These are phyloP conservation scores for Arabidopsis suecica DNA, from an alignment of 345 rosid genomes.

Conservation along the genomic window DNA sequence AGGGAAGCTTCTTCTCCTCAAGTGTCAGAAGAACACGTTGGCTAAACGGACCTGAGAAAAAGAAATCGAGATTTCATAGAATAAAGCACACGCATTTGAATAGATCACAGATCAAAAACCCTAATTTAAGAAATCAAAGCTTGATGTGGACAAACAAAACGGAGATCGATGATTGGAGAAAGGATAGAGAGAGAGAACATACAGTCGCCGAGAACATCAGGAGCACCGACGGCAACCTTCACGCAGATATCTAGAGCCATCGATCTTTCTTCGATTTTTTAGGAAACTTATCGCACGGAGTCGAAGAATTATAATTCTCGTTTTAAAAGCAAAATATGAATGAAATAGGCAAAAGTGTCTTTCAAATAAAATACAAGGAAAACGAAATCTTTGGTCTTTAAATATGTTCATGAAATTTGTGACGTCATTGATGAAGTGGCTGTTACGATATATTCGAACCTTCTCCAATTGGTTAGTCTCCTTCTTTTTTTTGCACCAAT, in stretches of 20 bases:
- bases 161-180: slow-evolving; percentile 1
- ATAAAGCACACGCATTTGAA: not conserved
- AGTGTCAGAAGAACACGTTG: slow-evolving; percentile 72
- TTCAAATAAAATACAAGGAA: not conserved
- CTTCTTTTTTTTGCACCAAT: not conserved
- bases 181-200: slow-evolving; percentile 6
- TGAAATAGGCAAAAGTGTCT: not conserved
- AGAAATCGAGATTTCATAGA: slow-evolving; percentile 15
- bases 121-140: slow-evolving; percentile 20
- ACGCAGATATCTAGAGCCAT: slow-evolving; percentile 87
- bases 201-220: slow-evolving; percentile 82
- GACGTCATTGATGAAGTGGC: slow-evolving; percentile 27
- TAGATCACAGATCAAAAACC: slow-evolving; percentile 7
- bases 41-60: slow-evolving; percentile 74
- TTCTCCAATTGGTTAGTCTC: not conserved
- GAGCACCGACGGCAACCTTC: slow-evolving; percentile 76
- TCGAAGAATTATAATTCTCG: not conserved
- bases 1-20: slow-evolving; percentile 85
- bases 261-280: slow-evolving; percentile 16
- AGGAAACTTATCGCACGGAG: not conserved
- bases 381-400: not conserved
- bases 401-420: not conserved
- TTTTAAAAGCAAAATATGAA: slow-evolving; percentile 1
- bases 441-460: slow-evolving; percentile 2
- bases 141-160: not conserved